These are phyloP conservation scores for Phaseolus coccineus DNA, from an alignment of 331 rosid genomes.

Conservation along the genomic window DNA sequence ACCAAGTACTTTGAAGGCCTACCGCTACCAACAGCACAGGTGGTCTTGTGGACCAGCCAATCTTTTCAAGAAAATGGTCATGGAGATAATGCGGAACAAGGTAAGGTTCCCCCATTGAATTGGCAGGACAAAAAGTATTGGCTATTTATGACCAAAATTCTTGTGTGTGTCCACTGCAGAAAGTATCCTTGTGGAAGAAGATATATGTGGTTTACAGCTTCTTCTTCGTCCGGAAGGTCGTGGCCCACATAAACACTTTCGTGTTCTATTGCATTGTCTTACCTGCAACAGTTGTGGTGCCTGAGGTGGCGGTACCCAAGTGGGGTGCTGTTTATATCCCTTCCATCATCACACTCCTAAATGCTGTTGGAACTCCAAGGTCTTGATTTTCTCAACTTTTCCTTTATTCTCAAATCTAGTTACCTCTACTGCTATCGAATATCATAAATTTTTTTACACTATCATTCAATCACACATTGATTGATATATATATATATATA, in stretches of 20 bases:
- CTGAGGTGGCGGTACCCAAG: constrained; percentile 83
- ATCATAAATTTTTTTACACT: neutral
- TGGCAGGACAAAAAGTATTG: constrained; percentile 1
- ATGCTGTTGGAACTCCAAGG: constrained; percentile 94
- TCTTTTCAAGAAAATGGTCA: constrained; percentile 79
- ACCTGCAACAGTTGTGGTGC: constrained; percentile 88
- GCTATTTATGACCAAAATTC: constrained; percentile 8
- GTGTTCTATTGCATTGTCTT: constrained; percentile 83
- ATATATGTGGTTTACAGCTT: constrained; percentile 87
- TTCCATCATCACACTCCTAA: constrained; percentile 79
- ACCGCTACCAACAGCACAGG: constrained; percentile 88
- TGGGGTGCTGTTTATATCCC: constrained; percentile 95
- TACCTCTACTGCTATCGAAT: neutral
- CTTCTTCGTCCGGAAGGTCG: constrained; percentile 87
- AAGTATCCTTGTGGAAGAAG: constrained; percentile 82
- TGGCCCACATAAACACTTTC: constrained; percentile 85
- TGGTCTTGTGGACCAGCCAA: constrained; percentile 99
- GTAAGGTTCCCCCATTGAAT: constrained; percentile 44
- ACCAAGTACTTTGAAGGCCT: constrained; percentile 93
- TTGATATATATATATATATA: neutral
- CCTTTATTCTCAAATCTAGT: neutral
- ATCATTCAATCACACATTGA: neutral
- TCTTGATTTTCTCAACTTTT: constrained; percentile 23
- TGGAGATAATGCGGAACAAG: constrained; percentile 82
- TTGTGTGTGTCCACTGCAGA: constrained; percentile 58